Percentiles rank a stretch among this genome's conserved stretches.
These are phyloP conservation scores for Zasmidium cellare DNA, from an alignment of 2,329 filamentous ascomycete genomes.

Conservation along the genomic window DNA sequence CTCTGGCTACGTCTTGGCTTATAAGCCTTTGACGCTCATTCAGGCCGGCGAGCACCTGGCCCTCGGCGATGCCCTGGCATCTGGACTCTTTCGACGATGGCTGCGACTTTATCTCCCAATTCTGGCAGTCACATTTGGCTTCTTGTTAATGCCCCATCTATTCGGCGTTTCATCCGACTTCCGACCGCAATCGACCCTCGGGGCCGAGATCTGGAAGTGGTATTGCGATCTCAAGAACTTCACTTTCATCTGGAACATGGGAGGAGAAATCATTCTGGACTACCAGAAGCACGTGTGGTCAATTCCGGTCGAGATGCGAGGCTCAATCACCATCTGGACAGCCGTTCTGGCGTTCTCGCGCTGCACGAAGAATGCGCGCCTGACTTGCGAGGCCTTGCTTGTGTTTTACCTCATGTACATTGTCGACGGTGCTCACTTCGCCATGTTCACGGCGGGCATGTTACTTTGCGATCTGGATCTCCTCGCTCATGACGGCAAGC, in stretches of 20 bases:
- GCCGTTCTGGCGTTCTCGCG: conserved; percentile 58
- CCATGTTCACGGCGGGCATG: conserved; percentile 63
- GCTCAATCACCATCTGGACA: conserved; percentile 65
- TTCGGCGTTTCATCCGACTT: conserved; percentile 40
- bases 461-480: conserved; percentile 62
- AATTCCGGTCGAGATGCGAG: conserved; percentile 64
- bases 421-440: conserved; percentile 63
- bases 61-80: conserved; percentile 47
- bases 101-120: conserved; percentile 54
- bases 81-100: conserved; percentile 54
- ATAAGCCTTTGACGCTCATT: conserved; percentile 47
- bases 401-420: conserved; percentile 68
- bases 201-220: conserved; percentile 54
- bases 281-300: conserved; percentile 65
- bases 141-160: conserved; percentile 55
- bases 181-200: conserved; percentile 41
- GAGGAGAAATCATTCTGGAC: conserved; percentile 57
- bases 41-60: conserved; percentile 18
- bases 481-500: conserved; percentile 50
- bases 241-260: conserved; percentile 64
- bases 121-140: conserved; percentile 56
- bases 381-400: conserved; percentile 55
- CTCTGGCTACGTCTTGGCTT: conserved; percentile 54
- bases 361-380: conserved; percentile 55
- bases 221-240: conserved; percentile 65